Evolutionary conservation across 2,329 filamentous ascomycete genomes (phyloP).

Genomic region (Fusarium albosuccineum): DNA sequence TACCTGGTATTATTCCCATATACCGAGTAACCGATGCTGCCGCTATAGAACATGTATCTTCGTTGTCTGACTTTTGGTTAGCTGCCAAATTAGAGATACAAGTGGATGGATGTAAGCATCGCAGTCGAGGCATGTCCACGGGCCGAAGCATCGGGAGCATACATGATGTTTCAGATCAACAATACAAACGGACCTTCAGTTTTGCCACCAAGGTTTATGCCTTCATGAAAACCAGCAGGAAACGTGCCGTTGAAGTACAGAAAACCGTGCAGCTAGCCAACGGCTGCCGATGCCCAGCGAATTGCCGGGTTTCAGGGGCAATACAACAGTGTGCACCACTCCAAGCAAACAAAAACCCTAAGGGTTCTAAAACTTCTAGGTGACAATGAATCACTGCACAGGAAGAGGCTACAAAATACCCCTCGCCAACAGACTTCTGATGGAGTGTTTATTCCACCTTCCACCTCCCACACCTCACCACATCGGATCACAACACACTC

Average conservation of each 20-base stretch:
- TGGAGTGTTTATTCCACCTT: slow-evolving; percentile 1
- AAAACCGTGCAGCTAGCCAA: too few relatives aligned
- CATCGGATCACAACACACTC: neutral
- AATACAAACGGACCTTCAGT: neutral
- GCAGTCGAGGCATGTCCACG: neutral
- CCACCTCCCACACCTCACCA: slow-evolving; percentile 13
- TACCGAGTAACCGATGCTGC: too few relatives aligned
- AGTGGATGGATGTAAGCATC: too few relatives aligned
- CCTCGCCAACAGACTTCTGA: neutral
- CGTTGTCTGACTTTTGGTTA: too few relatives aligned
- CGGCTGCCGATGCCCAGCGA: too few relatives aligned
- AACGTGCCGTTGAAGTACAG: too few relatives aligned
- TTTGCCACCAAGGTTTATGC: too few relatives aligned
- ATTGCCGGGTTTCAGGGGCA: neutral
- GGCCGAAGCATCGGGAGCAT: slow-evolving; percentile 3
- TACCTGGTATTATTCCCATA: too few relatives aligned
- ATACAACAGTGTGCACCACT: neutral
- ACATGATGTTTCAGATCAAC: slow-evolving; percentile 3
- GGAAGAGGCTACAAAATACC: neutral
- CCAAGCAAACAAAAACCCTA: neutral
- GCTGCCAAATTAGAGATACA: too few relatives aligned
- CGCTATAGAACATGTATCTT: too few relatives aligned
- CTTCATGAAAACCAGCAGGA: too few relatives aligned
- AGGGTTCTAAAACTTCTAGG: neutral
- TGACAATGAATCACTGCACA: slow-evolving; percentile 29